Conservation (phyloP, 768 basidiomycete genomes). For the Gloeopeniophorella convolvens region DNA sequence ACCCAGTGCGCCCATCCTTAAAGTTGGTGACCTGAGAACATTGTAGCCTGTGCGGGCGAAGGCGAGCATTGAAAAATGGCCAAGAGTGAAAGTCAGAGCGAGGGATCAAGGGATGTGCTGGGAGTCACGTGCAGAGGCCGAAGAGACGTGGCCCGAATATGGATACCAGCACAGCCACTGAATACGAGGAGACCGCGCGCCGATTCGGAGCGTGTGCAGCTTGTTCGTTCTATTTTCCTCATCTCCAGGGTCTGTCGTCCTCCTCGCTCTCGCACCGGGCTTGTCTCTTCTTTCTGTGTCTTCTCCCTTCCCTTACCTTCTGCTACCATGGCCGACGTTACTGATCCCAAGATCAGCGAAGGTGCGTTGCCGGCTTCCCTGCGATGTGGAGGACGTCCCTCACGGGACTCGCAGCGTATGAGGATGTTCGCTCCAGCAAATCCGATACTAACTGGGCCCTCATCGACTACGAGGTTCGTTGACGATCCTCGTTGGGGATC, state of each 20-base stretch:
- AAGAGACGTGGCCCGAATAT: too few relatives aligned
- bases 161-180: slow-evolving; percentile 17
- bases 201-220: background rate
- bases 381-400: background rate
- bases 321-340: slow-evolving; percentile 18
- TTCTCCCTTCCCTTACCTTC: background rate
- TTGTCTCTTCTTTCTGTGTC: background rate
- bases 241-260: background rate
- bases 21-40: background rate
- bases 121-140: background rate
- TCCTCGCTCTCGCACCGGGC: slow-evolving; percentile 5
- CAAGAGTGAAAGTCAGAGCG: background rate
- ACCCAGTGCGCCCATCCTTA: background rate
- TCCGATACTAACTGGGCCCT: slow-evolving; percentile 86
- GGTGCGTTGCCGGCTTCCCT: slow-evolving; percentile 1
- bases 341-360: slow-evolving; percentile 21
- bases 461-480: slow-evolving; percentile 74
- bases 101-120: background rate
- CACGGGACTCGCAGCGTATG: slow-evolving; percentile 54
- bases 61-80: slow-evolving; percentile 5
- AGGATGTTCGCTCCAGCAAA: slow-evolving; percentile 81
- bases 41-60: background rate
- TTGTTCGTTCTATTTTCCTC: background rate
- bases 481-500: background rate
- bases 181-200: background rate